phyloP scores from a whole-genome alignment of 2,329 filamentous ascomycete species.

The Ascochyta rabiei region DNA sequence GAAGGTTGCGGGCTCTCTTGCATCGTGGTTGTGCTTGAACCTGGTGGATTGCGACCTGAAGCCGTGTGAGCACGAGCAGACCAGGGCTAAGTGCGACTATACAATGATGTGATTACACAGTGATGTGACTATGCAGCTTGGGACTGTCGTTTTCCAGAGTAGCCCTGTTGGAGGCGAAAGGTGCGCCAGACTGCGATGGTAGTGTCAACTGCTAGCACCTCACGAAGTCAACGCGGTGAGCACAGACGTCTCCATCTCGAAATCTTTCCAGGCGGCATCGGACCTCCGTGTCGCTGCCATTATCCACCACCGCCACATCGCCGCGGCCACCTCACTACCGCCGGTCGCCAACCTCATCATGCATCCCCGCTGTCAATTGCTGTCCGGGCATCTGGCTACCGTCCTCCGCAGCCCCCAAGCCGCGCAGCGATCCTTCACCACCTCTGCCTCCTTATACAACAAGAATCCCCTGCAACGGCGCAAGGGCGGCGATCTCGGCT shows the following conservation, averaged over 20 bases:
- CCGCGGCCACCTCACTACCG: constrained; percentile 22
- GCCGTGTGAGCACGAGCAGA: background rate
- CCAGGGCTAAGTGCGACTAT: background rate
- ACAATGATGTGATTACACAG: too few species aligned
- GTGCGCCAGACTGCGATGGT: too few species aligned
- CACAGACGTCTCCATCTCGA: constrained; percentile 17
- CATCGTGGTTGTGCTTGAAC: constrained; percentile 19
- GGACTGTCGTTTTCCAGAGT: too few species aligned
- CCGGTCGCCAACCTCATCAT: constrained; percentile 26
- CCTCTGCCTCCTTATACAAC: constrained; percentile 24
- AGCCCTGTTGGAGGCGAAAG: background rate
- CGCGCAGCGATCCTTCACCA: constrained; percentile 37
- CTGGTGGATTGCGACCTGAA: background rate
- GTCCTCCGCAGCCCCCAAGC: constrained; percentile 21
- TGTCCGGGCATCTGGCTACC: constrained; percentile 29
- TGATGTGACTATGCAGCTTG: too few species aligned
- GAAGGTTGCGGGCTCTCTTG: constrained; percentile 56
- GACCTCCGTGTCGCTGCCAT: constrained; percentile 30
- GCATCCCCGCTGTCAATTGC: constrained; percentile 39
- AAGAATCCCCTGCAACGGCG: constrained; percentile 37
- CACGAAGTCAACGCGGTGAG: background rate
- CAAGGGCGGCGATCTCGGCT: constrained; percentile 44
- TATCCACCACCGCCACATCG: constrained; percentile 14
- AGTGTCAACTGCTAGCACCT: background rate
- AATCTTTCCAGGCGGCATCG: constrained; percentile 28